These are phyloP conservation scores for Tylopilus sp. DNA, from an alignment of 768 basidiomycete species.

Conservation along the genomic window DNA sequence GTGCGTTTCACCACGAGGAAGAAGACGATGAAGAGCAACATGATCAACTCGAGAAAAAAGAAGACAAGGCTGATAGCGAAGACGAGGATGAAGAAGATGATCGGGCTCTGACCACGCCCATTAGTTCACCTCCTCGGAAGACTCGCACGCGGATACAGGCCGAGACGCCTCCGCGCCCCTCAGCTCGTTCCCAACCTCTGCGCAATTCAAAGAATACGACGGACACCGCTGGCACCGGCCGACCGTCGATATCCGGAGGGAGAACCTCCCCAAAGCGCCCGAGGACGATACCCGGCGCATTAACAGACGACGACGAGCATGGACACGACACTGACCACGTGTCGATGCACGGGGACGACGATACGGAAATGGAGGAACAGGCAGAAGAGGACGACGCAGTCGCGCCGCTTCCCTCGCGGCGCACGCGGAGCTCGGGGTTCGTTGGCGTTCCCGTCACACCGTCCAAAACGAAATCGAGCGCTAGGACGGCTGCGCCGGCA, in stretches of 20 bases:
- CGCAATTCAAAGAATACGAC: constrained; percentile 5
- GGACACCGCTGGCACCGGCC: neutral
- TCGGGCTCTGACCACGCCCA: constrained; percentile 4
- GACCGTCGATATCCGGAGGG: neutral
- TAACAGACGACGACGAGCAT: constrained; percentile 37
- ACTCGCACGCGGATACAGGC: constrained; percentile 8
- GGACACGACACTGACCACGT: constrained; percentile 25
- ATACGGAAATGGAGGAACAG: constrained; percentile 25
- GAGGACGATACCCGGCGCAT: constrained; percentile 40
- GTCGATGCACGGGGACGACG: constrained; percentile 18
- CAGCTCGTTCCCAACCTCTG: constrained; percentile 9
- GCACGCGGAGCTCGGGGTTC: constrained; percentile 17
- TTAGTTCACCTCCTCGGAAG: constrained; percentile 12
- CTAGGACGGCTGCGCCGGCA: neutral
- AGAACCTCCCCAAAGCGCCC: constrained; percentile 6
- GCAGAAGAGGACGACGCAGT: constrained; percentile 35
- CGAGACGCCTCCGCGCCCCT: constrained; percentile 14
- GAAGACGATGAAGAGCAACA: constrained; percentile 29
- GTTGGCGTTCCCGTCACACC: constrained; percentile 7
- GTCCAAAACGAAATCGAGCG: constrained; percentile 8
- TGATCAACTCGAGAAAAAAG: constrained; percentile 21
- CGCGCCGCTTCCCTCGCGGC: constrained; percentile 32
- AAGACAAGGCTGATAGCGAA: constrained; percentile 27
- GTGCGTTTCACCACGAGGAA: constrained; percentile 44
- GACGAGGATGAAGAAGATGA: constrained; percentile 10